These are phyloP conservation scores for Nymphaea thermarum DNA, from an alignment of 164 flowering plant species.

Conservation along the genomic window DNA sequence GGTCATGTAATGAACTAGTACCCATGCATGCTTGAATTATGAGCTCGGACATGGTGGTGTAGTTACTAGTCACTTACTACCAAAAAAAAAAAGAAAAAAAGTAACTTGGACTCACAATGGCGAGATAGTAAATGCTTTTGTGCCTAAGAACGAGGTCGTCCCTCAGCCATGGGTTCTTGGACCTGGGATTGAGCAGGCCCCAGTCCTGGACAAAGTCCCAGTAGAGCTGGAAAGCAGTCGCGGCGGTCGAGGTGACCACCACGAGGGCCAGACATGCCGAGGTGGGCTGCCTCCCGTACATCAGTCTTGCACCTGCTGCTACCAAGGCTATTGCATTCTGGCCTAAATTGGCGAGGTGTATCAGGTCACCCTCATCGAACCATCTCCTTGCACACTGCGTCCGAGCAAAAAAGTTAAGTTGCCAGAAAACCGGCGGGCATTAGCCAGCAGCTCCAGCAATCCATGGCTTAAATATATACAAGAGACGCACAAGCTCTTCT, in stretches of 20 bases:
- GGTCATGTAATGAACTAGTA: too few species aligned
- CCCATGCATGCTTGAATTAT: too few species aligned
- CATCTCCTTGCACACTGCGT: constrained; percentile 97
- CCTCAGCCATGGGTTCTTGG: constrained; percentile 72
- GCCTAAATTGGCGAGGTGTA: constrained; percentile 84
- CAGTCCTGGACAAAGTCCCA: constrained; percentile 98
- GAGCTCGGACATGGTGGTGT: too few species aligned
- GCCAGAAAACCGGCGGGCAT: too few species aligned
- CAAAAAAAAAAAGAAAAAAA: too few species aligned
- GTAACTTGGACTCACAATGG: constrained; percentile 61
- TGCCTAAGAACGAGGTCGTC: constrained; percentile 72
- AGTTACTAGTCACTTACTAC: too few species aligned
- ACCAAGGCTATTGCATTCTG: constrained; percentile 97
- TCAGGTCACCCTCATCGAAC: constrained; percentile 57
- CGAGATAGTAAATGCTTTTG: constrained; percentile 57
- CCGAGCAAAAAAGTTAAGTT: too few species aligned
- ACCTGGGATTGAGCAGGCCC: constrained; percentile 64
- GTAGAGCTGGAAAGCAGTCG: constrained; percentile 81
- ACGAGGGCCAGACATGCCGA: constrained; percentile 42
- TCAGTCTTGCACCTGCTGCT: constrained; percentile 86
- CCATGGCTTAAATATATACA: too few species aligned
- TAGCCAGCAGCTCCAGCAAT: too few species aligned
- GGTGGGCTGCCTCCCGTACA: constrained; percentile 42
- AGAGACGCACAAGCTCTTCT: too few species aligned
- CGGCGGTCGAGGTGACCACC: constrained; percentile 51